Conservation (phyloP, 2,329 filamentous ascomycete species). For the Fusarium praegraminearum region DNA sequence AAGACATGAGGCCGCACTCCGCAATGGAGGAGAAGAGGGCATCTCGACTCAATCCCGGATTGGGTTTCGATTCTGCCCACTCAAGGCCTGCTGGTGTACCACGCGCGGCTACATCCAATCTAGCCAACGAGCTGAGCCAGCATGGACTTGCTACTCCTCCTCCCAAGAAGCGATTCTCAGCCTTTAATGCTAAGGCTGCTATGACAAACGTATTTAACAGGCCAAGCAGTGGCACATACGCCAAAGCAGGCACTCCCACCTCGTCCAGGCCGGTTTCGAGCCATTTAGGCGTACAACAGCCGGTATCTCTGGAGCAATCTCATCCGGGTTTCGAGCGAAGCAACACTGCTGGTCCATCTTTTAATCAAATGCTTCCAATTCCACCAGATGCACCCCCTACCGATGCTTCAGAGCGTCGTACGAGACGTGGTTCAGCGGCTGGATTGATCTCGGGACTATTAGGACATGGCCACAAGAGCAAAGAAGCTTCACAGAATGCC, state of each 20-base stretch:
- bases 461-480: conserved; percentile 44
- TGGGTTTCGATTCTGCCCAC: conserved; percentile 34
- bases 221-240: conserved; percentile 29
- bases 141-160: conserved; percentile 21
- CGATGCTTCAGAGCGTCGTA: conserved; percentile 38
- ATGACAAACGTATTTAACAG: conserved; percentile 49
- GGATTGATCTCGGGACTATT: conserved; percentile 49
- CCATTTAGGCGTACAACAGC: conserved; percentile 27
- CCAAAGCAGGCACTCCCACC: conserved; percentile 38
- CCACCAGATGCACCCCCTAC: conserved; percentile 7
- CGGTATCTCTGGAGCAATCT: conserved; percentile 29
- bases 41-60: conserved; percentile 54
- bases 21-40: conserved; percentile 54
- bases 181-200: conserved; percentile 50
- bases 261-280: conserved; percentile 35
- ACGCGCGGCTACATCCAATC: conserved; percentile 43
- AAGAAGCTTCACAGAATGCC: conserved; percentile 25
- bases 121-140: conserved; percentile 38
- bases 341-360: conserved; percentile 41
- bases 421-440: conserved; percentile 49
- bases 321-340: conserved; percentile 39
- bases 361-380: conserved; percentile 30
- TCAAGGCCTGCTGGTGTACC: conserved; percentile 33
- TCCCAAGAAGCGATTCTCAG: conserved; percentile 62
- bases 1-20: conserved; percentile 34